A percentile compares a stretch with the other conserved stretches of the same genome.
phyloP scores from a whole-genome alignment of 2,329 filamentous ascomycete genomes.

The Colletotrichum chlorophyti region DNA sequence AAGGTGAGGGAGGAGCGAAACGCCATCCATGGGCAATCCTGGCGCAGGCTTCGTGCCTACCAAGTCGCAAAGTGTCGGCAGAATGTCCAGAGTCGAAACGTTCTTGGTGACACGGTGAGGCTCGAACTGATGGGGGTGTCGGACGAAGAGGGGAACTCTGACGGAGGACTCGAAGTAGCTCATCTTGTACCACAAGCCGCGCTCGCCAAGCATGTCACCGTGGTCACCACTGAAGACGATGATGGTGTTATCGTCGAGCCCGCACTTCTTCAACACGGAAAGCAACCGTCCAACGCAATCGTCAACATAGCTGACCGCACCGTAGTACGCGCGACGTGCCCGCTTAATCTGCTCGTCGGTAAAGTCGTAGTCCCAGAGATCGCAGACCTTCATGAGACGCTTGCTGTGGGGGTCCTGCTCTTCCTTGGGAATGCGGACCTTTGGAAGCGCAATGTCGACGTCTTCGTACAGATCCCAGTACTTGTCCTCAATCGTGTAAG shows the following conservation, averaged over 20 bases:
- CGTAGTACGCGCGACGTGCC: conserved; percentile 89
- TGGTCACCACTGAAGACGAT: conserved; percentile 93
- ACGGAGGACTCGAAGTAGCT: conserved; percentile 93
- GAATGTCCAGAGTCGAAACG: conserved; percentile 88
- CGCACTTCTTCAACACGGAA: conserved; percentile 77
- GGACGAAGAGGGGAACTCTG: conserved; percentile 85
- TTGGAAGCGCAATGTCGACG: conserved; percentile 85
- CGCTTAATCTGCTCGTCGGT: conserved; percentile 85
- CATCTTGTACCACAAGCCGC: conserved; percentile 97
- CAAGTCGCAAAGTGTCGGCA: conserved; percentile 87
- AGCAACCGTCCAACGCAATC: conserved; percentile 88
- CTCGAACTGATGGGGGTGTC: conserved; percentile 77
- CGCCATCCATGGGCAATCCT: conserved; percentile 83
- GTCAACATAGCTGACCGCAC: conserved; percentile 91
- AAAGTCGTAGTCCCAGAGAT: conserved; percentile 84
- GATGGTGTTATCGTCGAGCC: conserved; percentile 84
- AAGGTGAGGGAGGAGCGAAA: conserved; percentile 81
- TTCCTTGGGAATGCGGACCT: conserved; percentile 78
- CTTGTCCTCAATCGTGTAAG: conserved; percentile 91
- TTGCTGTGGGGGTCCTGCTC: conserved; percentile 87
- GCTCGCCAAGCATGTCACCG: conserved; percentile 94
- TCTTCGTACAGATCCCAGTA: conserved; percentile 93
- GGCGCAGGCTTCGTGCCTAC: conserved; percentile 74
- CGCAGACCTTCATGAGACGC: conserved; percentile 84
- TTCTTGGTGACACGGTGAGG: conserved; percentile 82